phyloP scores from a whole-genome alignment of 192 early-diverging fungal species.

The Endogone sp. region DNA sequence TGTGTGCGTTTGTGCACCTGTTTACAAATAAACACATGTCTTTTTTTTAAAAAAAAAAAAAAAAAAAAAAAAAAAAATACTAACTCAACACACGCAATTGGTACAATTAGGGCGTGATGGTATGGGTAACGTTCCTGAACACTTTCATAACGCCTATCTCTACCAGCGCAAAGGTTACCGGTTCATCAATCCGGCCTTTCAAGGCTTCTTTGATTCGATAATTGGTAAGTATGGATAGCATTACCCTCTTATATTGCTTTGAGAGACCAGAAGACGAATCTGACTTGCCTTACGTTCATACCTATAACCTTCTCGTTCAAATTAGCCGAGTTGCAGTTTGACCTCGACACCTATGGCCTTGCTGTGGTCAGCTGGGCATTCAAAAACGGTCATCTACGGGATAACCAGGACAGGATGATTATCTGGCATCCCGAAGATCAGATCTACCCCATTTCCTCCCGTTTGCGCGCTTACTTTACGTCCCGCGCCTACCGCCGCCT shows the following conservation, averaged over 20 bases:
- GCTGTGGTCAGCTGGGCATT: conserved; percentile 9
- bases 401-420: background rate
- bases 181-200: conserved; percentile 14
- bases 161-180: conserved; percentile 4
- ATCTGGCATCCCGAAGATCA: conserved; percentile 13
- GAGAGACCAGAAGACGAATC: no score
- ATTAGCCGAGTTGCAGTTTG: conserved; percentile 2
- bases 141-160: conserved; percentile 14
- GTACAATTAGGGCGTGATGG: conserved; percentile 10
- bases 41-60: background rate
- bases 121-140: conserved; percentile 5
- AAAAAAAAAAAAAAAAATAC: background rate
- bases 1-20: background rate
- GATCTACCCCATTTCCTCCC: conserved; percentile 1
- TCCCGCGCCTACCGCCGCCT: conserved; percentile 1
- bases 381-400: conserved; percentile 8
- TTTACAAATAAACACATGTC: background rate
- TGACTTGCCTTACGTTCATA: no score
- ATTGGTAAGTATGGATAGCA: conserved; percentile 5
- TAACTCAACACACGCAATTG: background rate
- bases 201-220: conserved; percentile 11
- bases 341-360: conserved; percentile 4
- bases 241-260: no score
- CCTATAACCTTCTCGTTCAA: no score
- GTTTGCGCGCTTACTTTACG: background rate